Evolutionary conservation across 352 stramenopile species (phyloP).

Genomic region (Phytophthora pluvialis): DNA sequence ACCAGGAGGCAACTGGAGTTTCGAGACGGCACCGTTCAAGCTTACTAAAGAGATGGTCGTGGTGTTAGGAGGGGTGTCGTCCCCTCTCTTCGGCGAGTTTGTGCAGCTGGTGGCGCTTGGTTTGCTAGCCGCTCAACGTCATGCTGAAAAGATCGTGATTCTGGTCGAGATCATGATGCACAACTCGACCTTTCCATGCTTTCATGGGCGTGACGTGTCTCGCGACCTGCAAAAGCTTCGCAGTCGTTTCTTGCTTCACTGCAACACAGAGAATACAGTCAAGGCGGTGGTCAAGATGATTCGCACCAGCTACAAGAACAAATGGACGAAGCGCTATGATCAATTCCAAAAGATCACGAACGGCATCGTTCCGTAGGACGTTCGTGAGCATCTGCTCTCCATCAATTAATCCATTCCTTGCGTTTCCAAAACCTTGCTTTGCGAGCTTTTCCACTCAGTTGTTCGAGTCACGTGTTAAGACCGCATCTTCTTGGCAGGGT

Average conservation of each 20-base stretch:
- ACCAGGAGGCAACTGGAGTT: constrained; percentile 92
- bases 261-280: constrained; percentile 68
- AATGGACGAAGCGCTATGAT: constrained; percentile 94
- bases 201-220: constrained; percentile 89
- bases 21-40: constrained; percentile 96
- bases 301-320: constrained; percentile 93
- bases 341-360: constrained; percentile 94
- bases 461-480: constrained; percentile 18
- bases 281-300: constrained; percentile 89
- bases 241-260: constrained; percentile 65
- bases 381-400: constrained; percentile 11
- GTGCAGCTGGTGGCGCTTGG: constrained; percentile 65
- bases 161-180: constrained; percentile 87
- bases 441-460: background rate
- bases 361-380: constrained; percentile 72
- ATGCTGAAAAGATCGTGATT: constrained; percentile 67
- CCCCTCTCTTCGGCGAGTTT: constrained; percentile 73
- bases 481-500: constrained; percentile 51
- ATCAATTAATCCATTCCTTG: constrained; percentile 21
- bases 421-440: constrained; percentile 11
- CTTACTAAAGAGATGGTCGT: constrained; percentile 95
- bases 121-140: constrained; percentile 60
- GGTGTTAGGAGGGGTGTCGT: constrained; percentile 81
- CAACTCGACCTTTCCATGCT: constrained; percentile 82
- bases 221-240: constrained; percentile 79